Percentiles rank a stretch among this genome's conserved stretches.
phyloP scores from a whole-genome alignment of 192 early-diverging fungal species.

The Oehlia diaphana region DNA sequence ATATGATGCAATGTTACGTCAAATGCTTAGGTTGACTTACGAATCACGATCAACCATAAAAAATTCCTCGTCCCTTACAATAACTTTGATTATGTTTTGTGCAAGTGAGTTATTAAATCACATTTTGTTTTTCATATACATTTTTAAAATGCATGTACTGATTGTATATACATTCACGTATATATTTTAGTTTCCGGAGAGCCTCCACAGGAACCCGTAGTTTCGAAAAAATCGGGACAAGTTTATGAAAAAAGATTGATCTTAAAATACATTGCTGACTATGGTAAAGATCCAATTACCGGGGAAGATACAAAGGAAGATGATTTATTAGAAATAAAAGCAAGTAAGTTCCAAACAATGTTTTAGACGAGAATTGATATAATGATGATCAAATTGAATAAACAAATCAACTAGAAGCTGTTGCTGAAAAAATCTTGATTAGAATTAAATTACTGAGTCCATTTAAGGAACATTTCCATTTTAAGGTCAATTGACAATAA shows the following conservation, averaged over 20 bases:
- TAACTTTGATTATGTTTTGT: not conserved
- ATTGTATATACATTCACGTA: not conserved
- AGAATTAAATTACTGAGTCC: not conserved
- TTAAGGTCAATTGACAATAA: not conserved
- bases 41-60: too few relatives aligned
- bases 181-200: constrained; percentile 83
- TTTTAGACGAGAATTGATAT: not conserved
- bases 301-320: constrained; percentile 69
- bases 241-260: constrained; percentile 89
- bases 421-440: constrained; percentile 8
- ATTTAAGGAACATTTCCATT: not conserved
- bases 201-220: constrained; percentile 82
- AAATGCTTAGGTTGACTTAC: too few relatives aligned
- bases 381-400: not conserved
- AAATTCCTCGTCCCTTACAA: too few relatives aligned
- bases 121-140: too few relatives aligned
- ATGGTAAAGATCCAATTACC: constrained; percentile 79
- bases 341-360: constrained; percentile 40
- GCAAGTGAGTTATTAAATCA: not conserved
- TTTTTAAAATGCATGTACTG: not conserved
- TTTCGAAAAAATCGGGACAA: constrained; percentile 81
- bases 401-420: constrained; percentile 17
- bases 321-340: constrained; percentile 73
- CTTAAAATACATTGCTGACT: constrained; percentile 81
- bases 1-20: too few relatives aligned